These are phyloP conservation scores for Starmerella lactis-condensi DNA, from an alignment of 805 yeast species.

Conservation along the genomic window DNA sequence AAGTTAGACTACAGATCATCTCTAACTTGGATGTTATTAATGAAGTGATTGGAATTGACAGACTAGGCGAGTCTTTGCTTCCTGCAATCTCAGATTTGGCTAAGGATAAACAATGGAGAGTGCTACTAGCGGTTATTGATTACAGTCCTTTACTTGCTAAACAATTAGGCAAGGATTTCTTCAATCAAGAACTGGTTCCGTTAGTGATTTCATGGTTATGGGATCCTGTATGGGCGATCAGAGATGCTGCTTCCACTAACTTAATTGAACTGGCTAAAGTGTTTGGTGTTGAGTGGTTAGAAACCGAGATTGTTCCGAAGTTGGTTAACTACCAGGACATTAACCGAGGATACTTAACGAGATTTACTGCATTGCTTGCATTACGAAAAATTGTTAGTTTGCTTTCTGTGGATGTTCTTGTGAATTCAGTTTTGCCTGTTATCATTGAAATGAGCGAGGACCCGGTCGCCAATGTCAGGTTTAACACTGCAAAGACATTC, in stretches of 20 bases:
- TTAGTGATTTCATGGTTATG: slow-evolving; percentile 94
- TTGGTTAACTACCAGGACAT: slow-evolving; percentile 39
- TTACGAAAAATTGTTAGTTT: slow-evolving; percentile 68
- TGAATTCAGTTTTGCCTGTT: slow-evolving; percentile 59
- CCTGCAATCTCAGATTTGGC: slow-evolving; percentile 96
- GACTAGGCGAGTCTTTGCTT: slow-evolving; percentile 65
- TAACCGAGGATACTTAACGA: slow-evolving; percentile 55
- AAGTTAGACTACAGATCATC: slow-evolving; percentile 83
- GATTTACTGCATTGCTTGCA: slow-evolving; percentile 80
- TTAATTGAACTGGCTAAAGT: slow-evolving; percentile 61
- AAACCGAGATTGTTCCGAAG: slow-evolving; percentile 60
- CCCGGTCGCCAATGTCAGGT: slow-evolving; percentile 84
- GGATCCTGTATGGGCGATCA: slow-evolving; percentile 91
- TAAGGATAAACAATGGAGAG: slow-evolving; percentile 94
- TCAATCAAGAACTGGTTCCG: slow-evolving; percentile 77
- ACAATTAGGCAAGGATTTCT: slow-evolving; percentile 82
- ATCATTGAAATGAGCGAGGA: slow-evolving; percentile 54
- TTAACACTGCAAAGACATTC: slow-evolving; percentile 81
- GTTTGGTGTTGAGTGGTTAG: slow-evolving; percentile 90
- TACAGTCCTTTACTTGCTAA: slow-evolving; percentile 88
- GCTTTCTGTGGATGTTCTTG: slow-evolving; percentile 38
- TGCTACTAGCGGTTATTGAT: slow-evolving; percentile 87
- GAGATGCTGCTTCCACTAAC: slow-evolving; percentile 88
- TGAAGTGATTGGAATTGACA: slow-evolving; percentile 81
- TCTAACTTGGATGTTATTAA: slow-evolving; percentile 82